phyloP scores from a whole-genome alignment of 2,329 filamentous ascomycete genomes.

The Colletotrichum liriopes region DNA sequence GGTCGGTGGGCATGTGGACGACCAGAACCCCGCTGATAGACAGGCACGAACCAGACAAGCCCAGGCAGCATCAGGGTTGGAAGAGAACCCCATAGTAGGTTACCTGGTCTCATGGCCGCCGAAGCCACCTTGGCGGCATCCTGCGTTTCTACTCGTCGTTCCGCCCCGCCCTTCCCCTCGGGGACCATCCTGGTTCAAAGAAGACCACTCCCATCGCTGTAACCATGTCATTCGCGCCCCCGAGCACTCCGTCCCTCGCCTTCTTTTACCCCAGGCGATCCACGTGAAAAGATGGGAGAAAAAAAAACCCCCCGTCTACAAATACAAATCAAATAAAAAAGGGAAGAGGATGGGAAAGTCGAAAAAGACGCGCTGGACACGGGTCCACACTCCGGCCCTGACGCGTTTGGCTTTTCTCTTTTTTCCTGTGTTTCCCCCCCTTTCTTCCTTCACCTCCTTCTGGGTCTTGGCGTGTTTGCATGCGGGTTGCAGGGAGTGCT shows the following conservation, averaged over 20 bases:
- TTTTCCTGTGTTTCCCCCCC: not conserved
- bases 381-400: not conserved
- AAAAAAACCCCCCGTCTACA: too few relatives aligned
- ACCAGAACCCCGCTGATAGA: slow-evolving; percentile 24
- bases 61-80: not conserved
- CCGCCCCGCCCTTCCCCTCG: too few relatives aligned
- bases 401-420: not conserved
- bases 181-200: not conserved
- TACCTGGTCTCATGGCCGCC: slow-evolving; percentile 1
- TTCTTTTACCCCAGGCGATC: not conserved
- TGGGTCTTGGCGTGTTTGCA: too few relatives aligned
- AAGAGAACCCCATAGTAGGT: slow-evolving; percentile 3
- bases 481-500: too few relatives aligned
- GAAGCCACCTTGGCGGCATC: not conserved
- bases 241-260: not conserved
- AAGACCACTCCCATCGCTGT: not conserved
- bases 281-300: not conserved
- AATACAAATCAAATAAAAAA: not conserved
- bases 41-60: slow-evolving; percentile 14
- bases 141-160: too few relatives aligned
- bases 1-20: slow-evolving; percentile 4
- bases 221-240: not conserved
- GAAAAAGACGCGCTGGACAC: not conserved
- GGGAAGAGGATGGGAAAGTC: too few relatives aligned
- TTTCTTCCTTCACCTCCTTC: too few relatives aligned